Percentiles rank a stretch among this genome's conserved stretches.
These are phyloP conservation scores for Rhodomyrtus psidioides DNA, from an alignment of 441 rosid genomes.

Conservation along the genomic window DNA sequence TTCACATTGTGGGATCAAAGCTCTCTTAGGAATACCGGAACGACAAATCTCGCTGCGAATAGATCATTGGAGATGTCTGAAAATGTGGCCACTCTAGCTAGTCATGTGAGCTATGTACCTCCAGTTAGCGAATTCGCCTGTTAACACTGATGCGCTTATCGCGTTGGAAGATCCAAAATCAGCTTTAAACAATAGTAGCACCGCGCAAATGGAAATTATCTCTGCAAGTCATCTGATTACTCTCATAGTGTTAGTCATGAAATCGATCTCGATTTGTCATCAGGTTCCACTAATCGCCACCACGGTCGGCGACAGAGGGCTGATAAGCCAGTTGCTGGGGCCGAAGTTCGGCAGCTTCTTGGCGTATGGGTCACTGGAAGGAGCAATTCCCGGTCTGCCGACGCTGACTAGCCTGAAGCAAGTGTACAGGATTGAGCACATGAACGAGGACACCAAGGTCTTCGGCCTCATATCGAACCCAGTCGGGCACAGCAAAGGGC, in stretches of 20 bases:
- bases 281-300: slow-evolving; percentile 27
- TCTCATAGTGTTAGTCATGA: neutral
- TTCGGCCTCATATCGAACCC: slow-evolving; percentile 35
- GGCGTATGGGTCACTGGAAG: slow-evolving; percentile 24
- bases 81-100: neutral
- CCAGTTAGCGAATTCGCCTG: neutral
- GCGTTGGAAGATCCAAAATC: neutral
- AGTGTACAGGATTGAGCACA: slow-evolving; percentile 10
- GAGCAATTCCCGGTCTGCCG: slow-evolving; percentile 21
- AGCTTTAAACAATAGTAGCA: neutral
- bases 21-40: neutral
- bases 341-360: slow-evolving; percentile 25
- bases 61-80: neutral
- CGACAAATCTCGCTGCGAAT: neutral
- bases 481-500: slow-evolving; percentile 34
- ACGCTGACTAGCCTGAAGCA: slow-evolving; percentile 17
- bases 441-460: slow-evolving; percentile 22
- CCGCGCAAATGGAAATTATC: neutral
- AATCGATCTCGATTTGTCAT: neutral
- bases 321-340: slow-evolving; percentile 24
- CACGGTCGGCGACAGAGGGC: slow-evolving; percentile 29
- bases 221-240: neutral
- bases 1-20: neutral
- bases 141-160: neutral
- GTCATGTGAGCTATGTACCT: neutral